Percentiles rank a stretch among this genome's conserved stretches.
These are phyloP conservation scores for Termitomyces eurrhizus DNA, from an alignment of 768 basidiomycete species.

Conservation along the genomic window DNA sequence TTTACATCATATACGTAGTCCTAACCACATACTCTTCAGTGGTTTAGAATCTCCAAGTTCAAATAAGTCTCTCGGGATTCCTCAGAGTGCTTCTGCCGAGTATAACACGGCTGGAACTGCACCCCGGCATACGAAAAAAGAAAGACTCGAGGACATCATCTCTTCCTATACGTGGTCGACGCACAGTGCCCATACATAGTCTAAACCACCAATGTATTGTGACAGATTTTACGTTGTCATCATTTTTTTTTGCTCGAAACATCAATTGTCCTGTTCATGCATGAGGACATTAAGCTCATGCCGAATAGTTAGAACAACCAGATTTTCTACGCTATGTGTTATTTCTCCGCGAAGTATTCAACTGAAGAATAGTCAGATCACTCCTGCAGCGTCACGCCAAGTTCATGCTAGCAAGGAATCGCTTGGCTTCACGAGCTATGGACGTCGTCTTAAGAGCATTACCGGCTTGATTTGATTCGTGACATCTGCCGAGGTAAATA, in stretches of 20 bases:
- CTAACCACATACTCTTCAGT: neutral
- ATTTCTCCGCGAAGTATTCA: too few species aligned
- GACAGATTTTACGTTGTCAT: neutral
- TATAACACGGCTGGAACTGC: neutral
- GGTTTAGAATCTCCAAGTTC: neutral
- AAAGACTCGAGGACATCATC: neutral
- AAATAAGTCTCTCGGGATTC: neutral
- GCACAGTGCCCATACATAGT: neutral
- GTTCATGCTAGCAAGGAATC: neutral
- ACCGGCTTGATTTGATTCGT: too few species aligned
- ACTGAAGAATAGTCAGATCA: too few species aligned
- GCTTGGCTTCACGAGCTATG: neutral
- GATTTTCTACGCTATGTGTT: too few species aligned
- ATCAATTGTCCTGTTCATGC: too few species aligned
- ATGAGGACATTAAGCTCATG: too few species aligned
- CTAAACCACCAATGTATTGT: neutral
- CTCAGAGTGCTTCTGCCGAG: neutral
- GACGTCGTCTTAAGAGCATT: too few species aligned
- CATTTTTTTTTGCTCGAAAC: neutral
- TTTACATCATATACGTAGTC: too few species aligned
- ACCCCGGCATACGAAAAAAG: neutral
- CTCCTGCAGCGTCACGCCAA: too few species aligned
- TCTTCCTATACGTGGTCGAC: neutral
- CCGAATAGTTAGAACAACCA: too few species aligned
- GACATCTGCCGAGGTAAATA: too few species aligned